A percentile compares a stretch with the other conserved stretches of the same genome.
phyloP scores from a whole-genome alignment of 805 yeast genomes.

The Scheffersomyces spartinae region DNA sequence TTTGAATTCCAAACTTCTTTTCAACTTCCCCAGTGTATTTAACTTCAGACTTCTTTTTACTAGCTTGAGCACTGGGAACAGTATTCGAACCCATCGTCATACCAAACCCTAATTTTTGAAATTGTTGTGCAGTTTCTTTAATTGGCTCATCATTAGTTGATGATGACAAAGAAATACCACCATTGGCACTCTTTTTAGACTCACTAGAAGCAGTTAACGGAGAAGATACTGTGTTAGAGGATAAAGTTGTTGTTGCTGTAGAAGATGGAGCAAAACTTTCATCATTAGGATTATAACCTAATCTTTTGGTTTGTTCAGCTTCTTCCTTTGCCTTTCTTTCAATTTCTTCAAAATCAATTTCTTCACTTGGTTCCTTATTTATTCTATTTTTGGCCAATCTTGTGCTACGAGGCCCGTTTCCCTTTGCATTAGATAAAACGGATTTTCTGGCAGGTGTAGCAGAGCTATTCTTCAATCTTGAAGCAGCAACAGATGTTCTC shows the following conservation, averaged over 20 bases:
- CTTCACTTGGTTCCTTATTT: constrained; percentile 36
- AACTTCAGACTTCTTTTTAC: constrained; percentile 29
- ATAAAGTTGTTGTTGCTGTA: constrained; percentile 3
- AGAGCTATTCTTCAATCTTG: constrained; percentile 6
- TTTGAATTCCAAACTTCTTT: constrained; percentile 74
- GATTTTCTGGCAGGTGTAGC: constrained; percentile 10
- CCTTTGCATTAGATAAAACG: constrained; percentile 35
- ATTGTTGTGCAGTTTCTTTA: constrained; percentile 49
- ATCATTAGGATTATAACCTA: constrained; percentile 38
- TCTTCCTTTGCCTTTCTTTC: constrained; percentile 77
- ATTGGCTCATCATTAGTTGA: constrained; percentile 19
- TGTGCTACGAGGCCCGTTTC: constrained; percentile 43
- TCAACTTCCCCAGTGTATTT: constrained; percentile 67
- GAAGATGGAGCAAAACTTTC: constrained; percentile 7
- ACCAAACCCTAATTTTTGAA: constrained; percentile 84
- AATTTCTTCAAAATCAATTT: constrained; percentile 46
- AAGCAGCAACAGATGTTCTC: background rate
- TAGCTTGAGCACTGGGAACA: constrained; percentile 25
- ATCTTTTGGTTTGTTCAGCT: constrained; percentile 50
- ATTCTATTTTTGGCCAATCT: constrained; percentile 42
- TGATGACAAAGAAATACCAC: constrained; percentile 5
- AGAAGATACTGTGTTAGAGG: constrained; percentile 1
- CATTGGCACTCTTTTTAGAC: constrained; percentile 10
- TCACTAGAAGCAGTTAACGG: constrained; percentile 2
- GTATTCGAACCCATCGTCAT: constrained; percentile 60